Evolutionary conservation across 805 yeast genomes (phyloP).

Genomic region (Starmerella vaccinii): DNA sequence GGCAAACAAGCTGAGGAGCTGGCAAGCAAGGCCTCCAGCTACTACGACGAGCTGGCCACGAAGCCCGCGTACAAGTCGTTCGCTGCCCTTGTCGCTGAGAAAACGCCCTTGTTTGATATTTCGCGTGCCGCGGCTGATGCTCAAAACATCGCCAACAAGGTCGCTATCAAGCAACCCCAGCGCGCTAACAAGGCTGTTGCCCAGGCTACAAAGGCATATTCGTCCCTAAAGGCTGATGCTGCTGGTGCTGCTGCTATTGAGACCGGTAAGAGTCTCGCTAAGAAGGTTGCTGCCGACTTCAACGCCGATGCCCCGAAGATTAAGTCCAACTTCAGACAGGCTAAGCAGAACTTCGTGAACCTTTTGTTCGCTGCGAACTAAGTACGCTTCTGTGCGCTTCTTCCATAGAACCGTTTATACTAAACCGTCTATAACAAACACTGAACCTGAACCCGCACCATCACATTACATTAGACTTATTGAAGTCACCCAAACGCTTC

Average conservation of each 20-base stretch:
- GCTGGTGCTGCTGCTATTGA: constrained; percentile 19
- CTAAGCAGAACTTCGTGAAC: constrained; percentile 10
- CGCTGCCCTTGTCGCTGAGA: constrained; percentile 15
- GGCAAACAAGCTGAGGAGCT: constrained; percentile 18
- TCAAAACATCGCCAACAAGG: constrained; percentile 6
- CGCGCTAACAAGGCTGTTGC: constrained; percentile 2
- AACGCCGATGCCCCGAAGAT: constrained; percentile 12
- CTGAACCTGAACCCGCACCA: too few species aligned
- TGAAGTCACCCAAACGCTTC: too few species aligned
- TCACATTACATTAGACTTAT: too few species aligned
- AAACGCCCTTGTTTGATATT: constrained; percentile 19
- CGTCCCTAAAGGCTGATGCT: constrained; percentile 15
- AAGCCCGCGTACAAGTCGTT: constrained; percentile 19
- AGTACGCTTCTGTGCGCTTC: background rate
- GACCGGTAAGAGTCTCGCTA: constrained; percentile 16
- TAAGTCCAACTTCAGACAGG: constrained; percentile 6
- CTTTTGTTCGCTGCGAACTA: background rate
- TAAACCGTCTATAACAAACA: too few species aligned
- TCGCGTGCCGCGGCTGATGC: constrained; percentile 17
- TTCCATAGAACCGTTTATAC: background rate
- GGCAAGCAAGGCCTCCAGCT: constrained; percentile 21
- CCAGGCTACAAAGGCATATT: constrained; percentile 10
- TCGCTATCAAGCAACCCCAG: constrained; percentile 9
- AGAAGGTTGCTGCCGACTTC: constrained; percentile 21
- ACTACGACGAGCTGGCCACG: constrained; percentile 20